Percentiles rank a stretch among this genome's conserved stretches.
phyloP scores from a whole-genome alignment of 331 rosid genomes.

The Malus hybrid region DNA sequence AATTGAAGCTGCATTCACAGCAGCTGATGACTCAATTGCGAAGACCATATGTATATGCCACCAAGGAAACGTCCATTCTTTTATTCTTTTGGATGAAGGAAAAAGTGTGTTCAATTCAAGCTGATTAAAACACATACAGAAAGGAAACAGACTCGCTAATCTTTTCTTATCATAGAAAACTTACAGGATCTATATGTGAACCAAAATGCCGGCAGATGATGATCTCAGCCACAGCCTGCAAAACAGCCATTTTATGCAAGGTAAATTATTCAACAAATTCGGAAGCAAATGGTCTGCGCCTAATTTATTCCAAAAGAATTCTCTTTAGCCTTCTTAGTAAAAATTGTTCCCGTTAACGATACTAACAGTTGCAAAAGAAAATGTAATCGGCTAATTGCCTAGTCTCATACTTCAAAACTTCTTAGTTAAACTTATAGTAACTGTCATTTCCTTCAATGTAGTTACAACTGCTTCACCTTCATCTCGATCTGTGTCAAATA shows the following conservation, averaged over 20 bases:
- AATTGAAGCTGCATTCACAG: not conserved
- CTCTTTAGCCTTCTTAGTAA: not conserved
- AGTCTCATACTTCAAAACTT: not conserved
- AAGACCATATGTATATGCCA: not conserved
- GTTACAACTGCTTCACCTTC: conserved; percentile 44
- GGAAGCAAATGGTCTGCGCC: not conserved
- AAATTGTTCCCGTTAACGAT: not conserved
- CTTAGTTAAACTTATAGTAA: not conserved
- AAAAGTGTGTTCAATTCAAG: not conserved
- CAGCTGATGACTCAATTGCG: not conserved
- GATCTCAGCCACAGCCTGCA: conserved; percentile 78
- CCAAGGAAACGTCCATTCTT: not conserved
- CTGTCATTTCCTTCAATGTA: conserved; percentile 6
- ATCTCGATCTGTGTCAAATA: conserved; percentile 87
- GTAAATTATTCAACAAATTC: not conserved
- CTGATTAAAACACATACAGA: not conserved
- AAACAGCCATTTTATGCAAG: conserved; percentile 15
- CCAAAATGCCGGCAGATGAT: conserved; percentile 43
- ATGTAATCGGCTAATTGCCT: not conserved
- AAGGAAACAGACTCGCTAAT: not conserved
- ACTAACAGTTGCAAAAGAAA: not conserved
- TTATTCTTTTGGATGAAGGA: not conserved
- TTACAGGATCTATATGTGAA: conserved; percentile 58
- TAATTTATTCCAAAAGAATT: not conserved
- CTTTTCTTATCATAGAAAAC: conserved; percentile 8